Evolutionary conservation across 345 rosid species (phyloP).

Genomic region (Gossypium bickii): DNA sequence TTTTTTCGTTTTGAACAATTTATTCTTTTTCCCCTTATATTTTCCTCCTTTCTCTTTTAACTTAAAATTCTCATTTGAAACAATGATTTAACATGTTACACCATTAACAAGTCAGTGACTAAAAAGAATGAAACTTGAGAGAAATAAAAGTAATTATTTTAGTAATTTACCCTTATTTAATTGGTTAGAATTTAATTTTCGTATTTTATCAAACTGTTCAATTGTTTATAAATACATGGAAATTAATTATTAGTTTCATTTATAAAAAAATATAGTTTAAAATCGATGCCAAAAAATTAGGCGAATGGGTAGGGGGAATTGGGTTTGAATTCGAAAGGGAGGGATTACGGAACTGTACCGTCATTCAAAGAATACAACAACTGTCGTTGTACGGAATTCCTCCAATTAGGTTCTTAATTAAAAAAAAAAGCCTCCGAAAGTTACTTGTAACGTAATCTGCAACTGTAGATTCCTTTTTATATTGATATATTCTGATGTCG

Average conservation of each 20-base stretch:
- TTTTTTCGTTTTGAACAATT: too few species aligned
- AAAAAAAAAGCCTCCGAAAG: not conserved
- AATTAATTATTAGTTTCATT: too few species aligned
- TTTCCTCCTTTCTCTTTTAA: too few species aligned
- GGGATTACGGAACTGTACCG: not conserved
- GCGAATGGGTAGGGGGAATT: not conserved
- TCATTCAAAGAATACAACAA: not conserved
- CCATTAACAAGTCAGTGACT: too few species aligned
- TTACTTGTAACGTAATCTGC: not conserved
- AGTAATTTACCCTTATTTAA: fast-evolving
- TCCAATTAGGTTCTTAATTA: not conserved
- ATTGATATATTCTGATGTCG: not conserved
- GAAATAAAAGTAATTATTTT: not conserved
- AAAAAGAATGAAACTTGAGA: too few species aligned
- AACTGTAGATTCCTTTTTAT: not conserved
- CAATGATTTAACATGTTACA: too few species aligned
- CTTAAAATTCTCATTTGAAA: too few species aligned
- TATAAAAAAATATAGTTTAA: too few species aligned
- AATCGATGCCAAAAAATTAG: not conserved
- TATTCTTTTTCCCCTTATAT: too few species aligned
- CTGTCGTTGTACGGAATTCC: not conserved
- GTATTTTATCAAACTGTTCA: too few species aligned
- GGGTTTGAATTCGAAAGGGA: not conserved
- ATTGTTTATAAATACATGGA: too few species aligned
- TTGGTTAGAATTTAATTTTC: too few species aligned